These are phyloP conservation scores for Lactifluus subvellereus DNA, from an alignment of 768 basidiomycete species.

Conservation along the genomic window DNA sequence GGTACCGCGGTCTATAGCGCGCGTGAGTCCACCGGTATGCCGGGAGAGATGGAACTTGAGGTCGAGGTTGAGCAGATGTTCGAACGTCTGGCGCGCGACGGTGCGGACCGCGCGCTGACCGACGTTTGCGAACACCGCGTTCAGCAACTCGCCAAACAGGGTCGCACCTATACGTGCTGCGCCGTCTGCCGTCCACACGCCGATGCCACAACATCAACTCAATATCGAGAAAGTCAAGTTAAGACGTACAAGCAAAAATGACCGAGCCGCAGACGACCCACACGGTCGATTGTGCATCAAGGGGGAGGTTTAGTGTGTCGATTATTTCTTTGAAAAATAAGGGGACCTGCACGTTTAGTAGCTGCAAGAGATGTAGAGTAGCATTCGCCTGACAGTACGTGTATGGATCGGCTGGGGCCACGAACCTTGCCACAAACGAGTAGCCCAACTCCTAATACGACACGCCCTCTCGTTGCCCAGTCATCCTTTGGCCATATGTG, in stretches of 20 bases:
- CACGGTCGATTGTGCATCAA: conserved; percentile 68
- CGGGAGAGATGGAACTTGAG: conserved; percentile 87
- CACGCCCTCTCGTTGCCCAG: conserved; percentile 74
- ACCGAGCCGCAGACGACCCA: conserved; percentile 90
- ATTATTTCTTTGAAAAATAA: conserved; percentile 90
- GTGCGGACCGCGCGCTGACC: conserved; percentile 92
- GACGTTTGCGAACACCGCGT: conserved; percentile 94
- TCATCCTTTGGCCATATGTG: conserved; percentile 93
- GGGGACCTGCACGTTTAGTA: conserved; percentile 98
- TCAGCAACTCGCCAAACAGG: conserved; percentile 85
- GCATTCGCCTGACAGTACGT: background rate
- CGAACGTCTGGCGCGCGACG: conserved; percentile 93
- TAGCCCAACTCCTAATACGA: conserved; percentile 74
- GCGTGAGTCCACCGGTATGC: conserved; percentile 92
- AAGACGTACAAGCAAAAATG: conserved; percentile 79
- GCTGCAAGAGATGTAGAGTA: conserved; percentile 35
- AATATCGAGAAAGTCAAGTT: background rate
- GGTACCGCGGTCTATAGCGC: conserved; percentile 96
- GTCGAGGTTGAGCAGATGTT: conserved; percentile 86
- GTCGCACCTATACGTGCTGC: conserved; percentile 85
- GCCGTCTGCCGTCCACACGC: conserved; percentile 56
- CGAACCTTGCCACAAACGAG: conserved; percentile 82
- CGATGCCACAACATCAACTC: too few relatives aligned
- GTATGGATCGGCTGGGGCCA: background rate
- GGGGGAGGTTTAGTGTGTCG: conserved; percentile 81